These are phyloP conservation scores for Tetrahymena thermophila DNA, from an alignment of 73 alveolate genomes.

Conservation along the genomic window DNA sequence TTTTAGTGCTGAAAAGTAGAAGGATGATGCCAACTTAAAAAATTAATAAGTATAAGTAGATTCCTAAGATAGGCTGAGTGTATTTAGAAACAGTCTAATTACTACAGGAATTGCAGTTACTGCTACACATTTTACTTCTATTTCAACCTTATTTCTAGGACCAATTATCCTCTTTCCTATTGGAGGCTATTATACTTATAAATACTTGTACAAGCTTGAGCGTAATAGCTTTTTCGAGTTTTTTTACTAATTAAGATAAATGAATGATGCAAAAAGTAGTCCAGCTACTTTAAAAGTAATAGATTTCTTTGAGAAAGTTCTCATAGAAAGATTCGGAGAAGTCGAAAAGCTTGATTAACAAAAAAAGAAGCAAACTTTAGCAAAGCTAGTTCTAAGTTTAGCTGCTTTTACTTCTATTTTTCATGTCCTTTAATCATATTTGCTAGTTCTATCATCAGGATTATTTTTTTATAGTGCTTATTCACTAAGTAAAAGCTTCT, in stretches of 20 bases:
- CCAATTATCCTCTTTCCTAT: not conserved
- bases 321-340: not conserved
- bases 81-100: not conserved
- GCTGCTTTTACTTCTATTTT: not conserved
- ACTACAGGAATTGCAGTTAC: not conserved
- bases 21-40: not conserved
- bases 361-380: not conserved
- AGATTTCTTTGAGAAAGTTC: not conserved
- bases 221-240: not conserved
- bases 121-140: not conserved
- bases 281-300: not conserved
- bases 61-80: not conserved
- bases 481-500: not conserved
- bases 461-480: not conserved
- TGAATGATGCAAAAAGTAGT: not conserved
- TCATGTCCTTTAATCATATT: not conserved
- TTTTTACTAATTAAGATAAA: too few species aligned
- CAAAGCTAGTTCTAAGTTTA: not conserved
- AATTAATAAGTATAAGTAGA: not conserved
- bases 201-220: not conserved
- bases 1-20: not conserved
- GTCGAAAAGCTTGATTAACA: not conserved
- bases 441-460: not conserved
- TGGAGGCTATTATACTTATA: not conserved
- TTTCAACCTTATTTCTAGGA: not conserved